Evolutionary conservation across 495 filamentous ascomycete genomes (phyloP), one percentile per base, ranked within the genome.

Genomic region (Cercophora newfieldiana): DNA sequence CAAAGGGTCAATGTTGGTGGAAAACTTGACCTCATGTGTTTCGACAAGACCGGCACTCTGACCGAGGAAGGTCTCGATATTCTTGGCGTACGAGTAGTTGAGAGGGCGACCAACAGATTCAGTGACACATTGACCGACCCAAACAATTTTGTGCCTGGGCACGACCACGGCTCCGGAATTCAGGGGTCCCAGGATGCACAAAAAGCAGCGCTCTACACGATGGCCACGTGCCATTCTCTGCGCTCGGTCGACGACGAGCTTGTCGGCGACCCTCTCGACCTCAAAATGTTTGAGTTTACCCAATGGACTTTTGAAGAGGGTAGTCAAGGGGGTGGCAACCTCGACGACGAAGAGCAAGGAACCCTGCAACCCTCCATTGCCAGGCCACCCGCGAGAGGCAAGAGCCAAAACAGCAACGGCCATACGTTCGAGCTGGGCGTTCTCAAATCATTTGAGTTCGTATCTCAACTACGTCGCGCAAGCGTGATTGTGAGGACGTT

Each of bases 251-350:
- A 99, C 66, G 88, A 85, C 50, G 92, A 97, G 69, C 81, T 97
- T 18, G 80, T 99, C 22, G 96, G 96, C 6, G 96, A 99, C 76
- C 96, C 96, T 30, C 83, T 99, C 16, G 96, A 99, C 76, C 80
- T 97, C 53, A 98, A 98, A 73, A 99, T 99, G 96, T 99, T 99
- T 73, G 89, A 97, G 70, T 99, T 97, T 70, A 99, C 96, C 0
- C 86, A 86, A 6, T 99, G 96, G 96, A 85, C 87, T 1, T 99
- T 89, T 69, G 89, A 97, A 73, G 95, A 99, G 79, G 91, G 93
- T 3, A 89, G 85, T 37, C 85, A 89, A 67, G 81, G 82, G 26
- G 74, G 80, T 29, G 80, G 85, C 71, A 79, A 82, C 70, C 70
- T 74, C 55, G 81, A 91, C 61, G 83, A 90, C 63, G 83, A 92